These are phyloP conservation scores for Cladosporium sp. DNA, from an alignment of 2,329 filamentous ascomycete genomes.

Conservation along the genomic window DNA sequence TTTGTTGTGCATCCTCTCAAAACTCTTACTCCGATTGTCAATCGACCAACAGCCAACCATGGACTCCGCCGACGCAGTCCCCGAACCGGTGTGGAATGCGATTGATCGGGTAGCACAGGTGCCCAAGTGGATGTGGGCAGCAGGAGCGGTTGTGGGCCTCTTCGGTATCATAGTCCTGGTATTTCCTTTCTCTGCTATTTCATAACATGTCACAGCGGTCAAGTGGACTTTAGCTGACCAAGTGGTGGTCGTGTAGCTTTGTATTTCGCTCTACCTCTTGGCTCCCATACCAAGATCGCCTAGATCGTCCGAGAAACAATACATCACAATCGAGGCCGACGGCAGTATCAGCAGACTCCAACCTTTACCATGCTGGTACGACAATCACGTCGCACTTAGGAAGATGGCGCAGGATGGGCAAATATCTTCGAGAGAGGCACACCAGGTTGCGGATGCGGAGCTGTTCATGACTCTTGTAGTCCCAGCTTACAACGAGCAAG, in stretches of 20 bases:
- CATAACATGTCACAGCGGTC: slow-evolving; percentile 10
- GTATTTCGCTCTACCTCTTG: slow-evolving; percentile 36
- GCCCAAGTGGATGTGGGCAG: slow-evolving; percentile 29
- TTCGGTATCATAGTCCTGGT: slow-evolving; percentile 31
- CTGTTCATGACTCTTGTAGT: slow-evolving; percentile 90
- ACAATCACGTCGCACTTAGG: slow-evolving; percentile 66
- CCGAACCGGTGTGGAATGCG: slow-evolving; percentile 32
- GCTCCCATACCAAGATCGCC: slow-evolving; percentile 78
- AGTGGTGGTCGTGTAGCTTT: not conserved
- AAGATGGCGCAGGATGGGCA: slow-evolving; percentile 39
- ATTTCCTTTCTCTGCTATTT: slow-evolving; percentile 27
- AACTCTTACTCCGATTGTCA: not conserved
- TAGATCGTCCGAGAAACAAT: slow-evolving; percentile 78
- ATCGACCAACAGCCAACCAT: slow-evolving; percentile 22
- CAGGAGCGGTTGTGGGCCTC: slow-evolving; percentile 26
- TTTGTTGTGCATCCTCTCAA: slow-evolving; percentile 3
- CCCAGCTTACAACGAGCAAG: slow-evolving; percentile 92
- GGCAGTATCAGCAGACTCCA: slow-evolving; percentile 58
- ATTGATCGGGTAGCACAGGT: slow-evolving; percentile 28
- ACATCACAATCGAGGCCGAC: slow-evolving; percentile 70
- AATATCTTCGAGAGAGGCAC: slow-evolving; percentile 45
- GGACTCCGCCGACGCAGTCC: slow-evolving; percentile 35
- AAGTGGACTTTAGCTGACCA: not conserved
- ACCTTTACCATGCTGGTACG: slow-evolving; percentile 81
- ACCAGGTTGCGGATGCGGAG: slow-evolving; percentile 70